Evolutionary conservation across 345 rosid genomes (phyloP).

Genomic region (Citrus glauca): DNA sequence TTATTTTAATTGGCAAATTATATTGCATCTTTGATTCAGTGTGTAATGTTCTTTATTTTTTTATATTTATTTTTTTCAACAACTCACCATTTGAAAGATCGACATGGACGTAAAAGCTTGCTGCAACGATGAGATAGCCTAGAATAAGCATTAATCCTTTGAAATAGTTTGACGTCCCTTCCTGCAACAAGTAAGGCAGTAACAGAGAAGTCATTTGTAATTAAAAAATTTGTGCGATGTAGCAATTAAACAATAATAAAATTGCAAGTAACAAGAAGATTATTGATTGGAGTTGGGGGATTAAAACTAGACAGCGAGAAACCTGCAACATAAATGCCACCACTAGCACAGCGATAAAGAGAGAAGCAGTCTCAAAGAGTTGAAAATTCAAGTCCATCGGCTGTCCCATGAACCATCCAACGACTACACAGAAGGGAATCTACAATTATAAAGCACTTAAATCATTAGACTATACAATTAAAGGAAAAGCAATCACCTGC

Average conservation of each 20-base stretch:
- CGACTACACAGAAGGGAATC: slow-evolving; percentile 54
- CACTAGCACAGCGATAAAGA: slow-evolving; percentile 49
- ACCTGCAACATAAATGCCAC: slow-evolving; percentile 59
- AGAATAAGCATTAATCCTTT: slow-evolving; percentile 50
- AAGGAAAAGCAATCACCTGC: neutral
- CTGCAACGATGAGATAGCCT: slow-evolving; percentile 48
- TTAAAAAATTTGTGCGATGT: neutral
- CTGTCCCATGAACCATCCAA: slow-evolving; percentile 49
- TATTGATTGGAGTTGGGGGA: neutral
- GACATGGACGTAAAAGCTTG: slow-evolving; percentile 45
- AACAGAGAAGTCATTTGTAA: neutral
- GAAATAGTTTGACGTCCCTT: slow-evolving; percentile 46
- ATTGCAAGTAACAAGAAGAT: neutral
- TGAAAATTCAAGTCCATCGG: slow-evolving; percentile 49
- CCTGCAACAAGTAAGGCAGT: slow-evolving; percentile 22
- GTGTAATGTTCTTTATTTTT: neutral
- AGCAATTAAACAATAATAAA: neutral
- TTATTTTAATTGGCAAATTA: neutral
- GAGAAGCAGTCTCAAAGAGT: slow-evolving; percentile 51
- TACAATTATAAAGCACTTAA: slow-evolving; percentile 13
- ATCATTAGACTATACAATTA: neutral
- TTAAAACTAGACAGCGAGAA: neutral
- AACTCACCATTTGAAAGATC: slow-evolving; percentile 32
- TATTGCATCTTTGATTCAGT: neutral
- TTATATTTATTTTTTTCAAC: neutral